These are phyloP conservation scores for Ceratobasidium theobromae DNA, from an alignment of 1,284 basidiomycete species.

Conservation along the genomic window DNA sequence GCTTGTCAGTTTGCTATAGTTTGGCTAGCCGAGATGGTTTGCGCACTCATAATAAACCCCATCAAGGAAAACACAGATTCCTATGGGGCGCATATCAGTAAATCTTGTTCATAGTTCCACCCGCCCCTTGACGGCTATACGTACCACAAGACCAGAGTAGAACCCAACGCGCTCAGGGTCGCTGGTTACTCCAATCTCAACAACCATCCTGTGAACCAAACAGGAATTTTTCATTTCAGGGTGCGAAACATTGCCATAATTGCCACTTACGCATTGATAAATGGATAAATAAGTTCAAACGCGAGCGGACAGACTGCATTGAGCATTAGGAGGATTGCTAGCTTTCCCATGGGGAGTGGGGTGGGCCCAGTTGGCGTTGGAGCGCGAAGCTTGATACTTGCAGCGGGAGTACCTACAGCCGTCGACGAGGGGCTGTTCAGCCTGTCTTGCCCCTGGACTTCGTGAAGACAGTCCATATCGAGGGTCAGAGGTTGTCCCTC, in stretches of 20 bases:
- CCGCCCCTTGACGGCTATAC: background rate
- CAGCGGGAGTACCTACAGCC: constrained; percentile 6
- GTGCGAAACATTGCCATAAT: background rate
- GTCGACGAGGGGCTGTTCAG: background rate
- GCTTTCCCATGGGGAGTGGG: constrained; percentile 22
- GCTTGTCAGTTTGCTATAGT: background rate
- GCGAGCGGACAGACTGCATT: constrained; percentile 12
- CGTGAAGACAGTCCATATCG: constrained; percentile 3
- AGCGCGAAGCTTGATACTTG: constrained; percentile 19
- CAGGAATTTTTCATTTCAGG: constrained; percentile 1
- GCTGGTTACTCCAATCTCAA: constrained; percentile 28
- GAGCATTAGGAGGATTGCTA: constrained; percentile 24
- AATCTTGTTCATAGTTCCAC: background rate
- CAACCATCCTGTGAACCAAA: constrained; percentile 3
- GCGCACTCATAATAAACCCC: constrained; percentile 26
- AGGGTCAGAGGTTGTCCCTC: constrained; percentile 19
- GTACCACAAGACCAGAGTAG: constrained; percentile 33
- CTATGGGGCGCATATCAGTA: background rate
- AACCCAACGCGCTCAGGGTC: constrained; percentile 34
- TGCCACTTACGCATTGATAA: constrained; percentile 21
- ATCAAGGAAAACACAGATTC: constrained; percentile 24
- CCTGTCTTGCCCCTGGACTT: background rate
- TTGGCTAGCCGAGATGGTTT: background rate
- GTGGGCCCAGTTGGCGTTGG: background rate
- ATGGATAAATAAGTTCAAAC: constrained; percentile 29